Base-by-base conservation (phyloP, 2,329 filamentous ascomycete species). In the Myriosclerotinia curreyana region DNA sequence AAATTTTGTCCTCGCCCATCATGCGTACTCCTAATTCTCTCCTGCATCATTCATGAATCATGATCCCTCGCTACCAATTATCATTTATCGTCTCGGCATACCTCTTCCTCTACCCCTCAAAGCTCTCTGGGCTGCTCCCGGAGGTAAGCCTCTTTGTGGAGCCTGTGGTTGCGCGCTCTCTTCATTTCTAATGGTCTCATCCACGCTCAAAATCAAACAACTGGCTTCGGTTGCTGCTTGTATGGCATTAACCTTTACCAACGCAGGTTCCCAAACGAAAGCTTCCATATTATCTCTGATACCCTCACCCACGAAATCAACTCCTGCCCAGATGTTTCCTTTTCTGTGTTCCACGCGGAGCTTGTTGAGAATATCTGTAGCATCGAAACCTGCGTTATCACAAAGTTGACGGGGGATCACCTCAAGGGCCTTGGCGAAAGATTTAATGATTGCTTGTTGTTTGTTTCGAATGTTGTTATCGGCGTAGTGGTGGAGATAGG, bases 171-270 rank as follows among this genome's bases (percentile, higher is more conserved):
- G 82, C 72, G 88, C 84, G 73, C 91, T 96, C 81, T 98, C 93
- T 81, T 99, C 92, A 79, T 99, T 99, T 79, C 88, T 92, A 79
- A 99, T 98, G 42, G 95, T 99, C 86, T 99, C 95, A 75, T 99
- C 95, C 64, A 99, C 95, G 72, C 92, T 90, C 73, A 99, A 80
- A 71, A 99, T 98, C 80, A 99, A 80, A 80, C 95, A 99, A 71
- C 90, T 90, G 28, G 95, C 95, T 80, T 99, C 95, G 40, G 93
- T 93, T 60, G 95, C 95, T 25, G 95, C 94, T 80, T 96, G 92
- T 69, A 99, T 89, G 70, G 95, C 95, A 77, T 99, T 99, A 77
- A 96, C 83, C 86, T 99, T 99, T 75, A 99, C 91, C 69, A 98
- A 81, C 55, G 91, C 90, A 7, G 95, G 95, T 80, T 99, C 95